Evolutionary conservation across 2,329 filamentous ascomycete species (phyloP), one percentile per base, ranked within the genome.

Genomic region (Thelonectria olida): DNA sequence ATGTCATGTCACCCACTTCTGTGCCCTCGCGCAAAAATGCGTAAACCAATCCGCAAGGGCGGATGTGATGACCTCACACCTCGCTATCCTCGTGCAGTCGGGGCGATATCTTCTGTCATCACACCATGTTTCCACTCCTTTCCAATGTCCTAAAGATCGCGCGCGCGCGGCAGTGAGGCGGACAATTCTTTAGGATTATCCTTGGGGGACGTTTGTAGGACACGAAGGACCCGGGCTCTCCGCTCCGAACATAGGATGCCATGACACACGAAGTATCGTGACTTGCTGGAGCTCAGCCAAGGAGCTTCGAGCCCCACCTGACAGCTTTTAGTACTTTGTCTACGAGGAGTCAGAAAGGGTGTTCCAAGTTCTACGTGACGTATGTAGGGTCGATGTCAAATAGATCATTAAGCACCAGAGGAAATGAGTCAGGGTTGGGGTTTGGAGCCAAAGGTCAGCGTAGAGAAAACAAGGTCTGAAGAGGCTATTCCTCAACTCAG

Each of bases 401-500:
- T 5, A 39, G 36, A n/a, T 7, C n/a, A n/a, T 17, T 8, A 4
- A 4, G 36, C 28, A 10, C 9, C 28, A 31, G 13, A 31, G 13
- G 5, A 27, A 5, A 8, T 31, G 10, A 8, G 17, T n/a, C n/a
- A 22, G 19, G 39, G 17, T 45, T 13, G 10, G 23, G 4, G 15
- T 7, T n/a, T n/a, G 42, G 38, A 7, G 25, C 38, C 17, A n/a
- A 12, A 22, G 15, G 20, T 45, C 28, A 12, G 13, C 8, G 6
- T 51, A 25, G 44, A 53, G 44, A 38, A 42, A 49, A 53, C 25
- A 28, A 39, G 52, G 44, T 42, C 48, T 36, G 39, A 45, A 49
- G 31, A 52, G 45, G 47, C 48, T 58, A 54, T 47, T 49, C 54
- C 49, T 62, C 57, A 61, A 61, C 59, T 62, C 49, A 44, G 63